phyloP scores from a whole-genome alignment of 2,329 filamentous ascomycete species.

The Trichoderma sp. region DNA sequence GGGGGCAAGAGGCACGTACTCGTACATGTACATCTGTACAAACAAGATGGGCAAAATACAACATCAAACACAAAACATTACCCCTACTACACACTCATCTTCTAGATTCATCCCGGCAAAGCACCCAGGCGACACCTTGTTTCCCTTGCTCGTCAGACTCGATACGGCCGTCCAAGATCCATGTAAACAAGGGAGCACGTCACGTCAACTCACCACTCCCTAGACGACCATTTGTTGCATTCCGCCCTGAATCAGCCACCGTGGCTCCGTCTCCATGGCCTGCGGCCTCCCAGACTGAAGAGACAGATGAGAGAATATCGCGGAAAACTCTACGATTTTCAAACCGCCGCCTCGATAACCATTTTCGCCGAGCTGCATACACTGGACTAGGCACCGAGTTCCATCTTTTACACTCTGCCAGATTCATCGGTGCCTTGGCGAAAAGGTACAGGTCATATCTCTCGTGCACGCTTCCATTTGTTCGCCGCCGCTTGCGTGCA shows the following conservation, averaged over 20 bases:
- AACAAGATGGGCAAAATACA: neutral
- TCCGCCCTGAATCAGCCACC: neutral
- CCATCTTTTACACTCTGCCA: neutral
- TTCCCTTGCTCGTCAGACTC: neutral
- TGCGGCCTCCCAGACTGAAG: neutral
- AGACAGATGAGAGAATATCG: neutral
- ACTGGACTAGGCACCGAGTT: neutral
- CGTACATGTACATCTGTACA: neutral
- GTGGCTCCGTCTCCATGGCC: neutral
- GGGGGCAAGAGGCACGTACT: neutral
- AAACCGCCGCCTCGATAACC: neutral
- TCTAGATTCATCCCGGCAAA: neutral
- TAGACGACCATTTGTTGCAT: neutral
- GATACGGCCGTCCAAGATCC: neutral
- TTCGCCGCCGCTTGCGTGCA: neutral
- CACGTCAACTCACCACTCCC: neutral
- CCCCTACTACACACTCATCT: too few species aligned
- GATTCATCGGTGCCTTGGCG: neutral
- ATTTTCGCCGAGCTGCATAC: neutral
- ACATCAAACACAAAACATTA: neutral
- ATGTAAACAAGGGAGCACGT: neutral
- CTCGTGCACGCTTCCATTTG: neutral
- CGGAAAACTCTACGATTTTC: neutral
- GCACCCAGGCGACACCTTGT: neutral
- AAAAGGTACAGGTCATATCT: neutral